A percentile compares a stretch with the other conserved stretches of the same genome.
phyloP scores from a whole-genome alignment of 805 yeast genomes.

The Pichia heedii region DNA sequence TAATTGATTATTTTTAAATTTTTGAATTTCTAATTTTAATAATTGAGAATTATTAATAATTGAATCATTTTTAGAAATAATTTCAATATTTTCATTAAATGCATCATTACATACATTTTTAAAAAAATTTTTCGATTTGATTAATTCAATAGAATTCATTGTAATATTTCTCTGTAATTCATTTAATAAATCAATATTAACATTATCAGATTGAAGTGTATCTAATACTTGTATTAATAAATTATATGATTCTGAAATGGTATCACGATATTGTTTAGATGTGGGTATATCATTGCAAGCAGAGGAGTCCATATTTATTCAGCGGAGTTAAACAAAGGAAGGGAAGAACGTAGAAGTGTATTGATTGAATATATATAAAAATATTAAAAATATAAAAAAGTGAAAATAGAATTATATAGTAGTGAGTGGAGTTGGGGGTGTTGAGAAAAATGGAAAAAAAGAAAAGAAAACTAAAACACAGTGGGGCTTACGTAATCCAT shows the following conservation, averaged over 20 bases:
- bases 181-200: constrained; percentile 6
- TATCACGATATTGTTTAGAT: neutral
- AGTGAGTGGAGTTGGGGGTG: too few relatives aligned
- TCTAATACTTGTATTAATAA: constrained; percentile 9
- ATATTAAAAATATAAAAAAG: too few relatives aligned
- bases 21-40: constrained; percentile 11
- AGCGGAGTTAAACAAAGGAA: too few relatives aligned
- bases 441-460: too few relatives aligned
- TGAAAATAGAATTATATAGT: too few relatives aligned
- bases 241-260: constrained; percentile 16
- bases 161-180: constrained; percentile 12
- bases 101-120: constrained; percentile 12
- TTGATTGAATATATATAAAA: too few relatives aligned
- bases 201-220: neutral
- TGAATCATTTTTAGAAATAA: constrained; percentile 9
- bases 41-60: constrained; percentile 5
- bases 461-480: too few relatives aligned
- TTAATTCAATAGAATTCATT: constrained; percentile 15
- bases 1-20: constrained; percentile 12
- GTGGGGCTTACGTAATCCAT: too few relatives aligned
- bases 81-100: constrained; percentile 9
- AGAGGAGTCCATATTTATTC: too few relatives aligned
- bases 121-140: constrained; percentile 15
- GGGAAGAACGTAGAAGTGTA: too few relatives aligned
- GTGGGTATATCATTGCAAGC: too few relatives aligned